Base-by-base conservation (phyloP, 139 green algal genomes). In the Haematococcus lacustris region DNA sequence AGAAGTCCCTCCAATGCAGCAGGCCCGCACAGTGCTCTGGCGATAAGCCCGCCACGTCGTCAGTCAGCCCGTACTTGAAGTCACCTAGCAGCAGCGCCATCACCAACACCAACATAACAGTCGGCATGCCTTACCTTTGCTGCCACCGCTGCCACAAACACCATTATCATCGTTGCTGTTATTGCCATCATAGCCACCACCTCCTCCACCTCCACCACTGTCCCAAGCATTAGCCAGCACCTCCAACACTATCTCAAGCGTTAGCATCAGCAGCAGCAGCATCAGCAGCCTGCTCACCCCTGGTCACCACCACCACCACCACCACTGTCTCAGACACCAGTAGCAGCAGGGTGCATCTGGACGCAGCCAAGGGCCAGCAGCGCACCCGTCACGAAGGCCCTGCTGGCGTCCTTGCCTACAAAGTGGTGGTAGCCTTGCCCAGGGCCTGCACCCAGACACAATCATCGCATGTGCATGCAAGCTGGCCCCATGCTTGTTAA, bases 1-100 rank as follows among this genome's bases (percentile, higher is more conserved):
- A 92, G 68, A 92, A 92, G 37, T 79, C 73, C 34, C 78, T 62
- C 87, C 87, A 92, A 30, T 80, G 61, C 3, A 86, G 66, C 47
- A 92, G 69, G 3, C 72, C 73, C 26, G 66, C 68, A 43, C 71
- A 70, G 50, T 88, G 69, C 72, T 92, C 84, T 9, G 64, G 53
- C 2, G 40, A 76, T 38, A 92, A 78, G 38, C 79, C 80, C 0
- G 30, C 64, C 13, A 91, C 71, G 32, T 89, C 75, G 61, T 91
- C 86, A 3, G 64, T 82, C n/a, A 90, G 33, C 67, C 91, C 85
- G 21, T 61, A 66, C 30, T 65, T 38, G 51, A 91, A 92, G 60
- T 91, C 80, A 37, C 86, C 80, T 70, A 26, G 21, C 13, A 21
- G 21, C 21, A 28, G 47, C 13, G 21, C 13, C 13, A 28, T 21